Evolutionary conservation across 2,329 filamentous ascomycete genomes (phyloP), one percentile per base, ranked within the genome.

Genomic region (Aureobasidium sp.): DNA sequence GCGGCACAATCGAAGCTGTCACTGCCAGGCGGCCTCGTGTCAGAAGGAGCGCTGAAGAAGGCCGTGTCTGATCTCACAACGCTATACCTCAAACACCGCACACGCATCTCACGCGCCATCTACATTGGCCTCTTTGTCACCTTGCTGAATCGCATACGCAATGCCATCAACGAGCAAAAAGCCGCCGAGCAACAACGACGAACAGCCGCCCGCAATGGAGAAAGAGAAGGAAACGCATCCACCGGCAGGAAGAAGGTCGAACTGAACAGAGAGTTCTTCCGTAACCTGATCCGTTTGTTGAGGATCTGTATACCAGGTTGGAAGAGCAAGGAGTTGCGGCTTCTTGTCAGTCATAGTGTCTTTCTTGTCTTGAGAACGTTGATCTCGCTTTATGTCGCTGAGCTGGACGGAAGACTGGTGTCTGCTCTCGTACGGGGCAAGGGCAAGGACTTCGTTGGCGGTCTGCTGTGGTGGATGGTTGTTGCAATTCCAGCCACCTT

Each of bases 381-480:
- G 70, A 91, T 99, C 68, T 97, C 92, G 75, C 74, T 99, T 69
- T 96, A 96, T 74, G 94, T 99, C 27, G 94, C 94, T 2, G 92
- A 96, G 74, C 86, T 99, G 80, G 94, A 99, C 75, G 94, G 94
- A 49, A 86, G 87, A 64, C 84, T 99, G 63, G 94, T 99, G 63
- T 96, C 94, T 76, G 92, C 86, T 66, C 78, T 99, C 61, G 92
- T 99, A 49, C 87, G 91, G 74, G 94, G 94, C 2, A 94, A 88
- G 67, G 94, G 93, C 16, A 90, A 86, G 74, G 91, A 96, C 66
- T 99, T 99, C 67, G 72, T 97, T 68, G 86, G 87, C 67, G 86
- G 91, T 0, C 86, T 99, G 68, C 84, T 95, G 6, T 97, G 93
- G 91, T 99, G 94, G 94, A 99, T 99, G 94, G 74, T 93, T 61